These are phyloP conservation scores for Verticillium longisporum DNA, from an alignment of 2,329 filamentous ascomycete species.

Conservation along the genomic window DNA sequence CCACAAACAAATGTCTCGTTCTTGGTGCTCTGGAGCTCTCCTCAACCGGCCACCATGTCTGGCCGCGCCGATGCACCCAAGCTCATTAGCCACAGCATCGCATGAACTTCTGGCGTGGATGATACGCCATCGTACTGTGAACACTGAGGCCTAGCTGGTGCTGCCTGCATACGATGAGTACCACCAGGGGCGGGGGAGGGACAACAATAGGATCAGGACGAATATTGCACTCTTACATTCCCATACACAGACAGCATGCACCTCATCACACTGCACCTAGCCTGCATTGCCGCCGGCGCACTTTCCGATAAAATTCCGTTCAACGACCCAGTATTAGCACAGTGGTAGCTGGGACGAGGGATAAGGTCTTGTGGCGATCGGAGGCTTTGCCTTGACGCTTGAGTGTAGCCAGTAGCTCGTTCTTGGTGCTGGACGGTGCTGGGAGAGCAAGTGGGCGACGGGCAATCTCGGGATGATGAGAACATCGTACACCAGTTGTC, in stretches of 20 bases:
- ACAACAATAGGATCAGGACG: not conserved
- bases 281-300: not conserved
- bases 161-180: not conserved
- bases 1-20: no score
- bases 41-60: not conserved
- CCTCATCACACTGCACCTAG: slow-evolving; percentile 1
- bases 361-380: not conserved
- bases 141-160: not conserved
- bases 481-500: no score
- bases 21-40: not conserved
- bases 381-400: not conserved
- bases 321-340: not conserved
- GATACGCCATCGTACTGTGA: not conserved
- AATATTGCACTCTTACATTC: not conserved
- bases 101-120: not conserved
- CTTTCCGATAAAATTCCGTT: not conserved
- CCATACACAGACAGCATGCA: not conserved
- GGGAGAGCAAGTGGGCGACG: not conserved
- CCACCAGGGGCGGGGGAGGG: not conserved
- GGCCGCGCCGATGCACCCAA: not conserved
- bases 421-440: not conserved
- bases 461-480: no score
- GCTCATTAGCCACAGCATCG: not conserved
- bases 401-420: not conserved
- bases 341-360: not conserved